Evolutionary conservation across 805 yeast species (phyloP).

Genomic region (Metschnikowia orientalis): DNA sequence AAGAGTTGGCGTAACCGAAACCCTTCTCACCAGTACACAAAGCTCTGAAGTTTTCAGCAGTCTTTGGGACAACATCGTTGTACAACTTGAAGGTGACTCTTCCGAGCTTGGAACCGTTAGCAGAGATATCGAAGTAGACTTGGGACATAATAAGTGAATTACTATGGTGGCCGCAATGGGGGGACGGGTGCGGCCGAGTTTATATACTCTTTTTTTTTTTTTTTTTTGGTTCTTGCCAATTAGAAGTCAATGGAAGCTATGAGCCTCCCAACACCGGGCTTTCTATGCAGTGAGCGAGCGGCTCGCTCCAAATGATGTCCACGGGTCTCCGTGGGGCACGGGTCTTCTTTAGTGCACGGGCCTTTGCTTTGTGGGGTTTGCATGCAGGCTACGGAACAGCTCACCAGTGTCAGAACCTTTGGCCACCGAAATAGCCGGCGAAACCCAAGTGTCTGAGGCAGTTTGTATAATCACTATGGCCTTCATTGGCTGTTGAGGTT

Average conservation of each 20-base stretch:
- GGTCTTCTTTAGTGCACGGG: neutral
- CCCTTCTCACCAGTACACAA: constrained; percentile 94
- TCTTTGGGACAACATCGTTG: constrained; percentile 91
- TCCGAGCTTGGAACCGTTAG: constrained; percentile 67
- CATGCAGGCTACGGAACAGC: neutral
- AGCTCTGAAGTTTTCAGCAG: constrained; percentile 94
- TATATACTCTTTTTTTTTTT: constrained; percentile 7
- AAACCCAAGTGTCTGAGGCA: too few relatives aligned
- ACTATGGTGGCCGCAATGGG: constrained; percentile 3
- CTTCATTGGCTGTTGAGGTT: too few relatives aligned
- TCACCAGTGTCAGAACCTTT: too few relatives aligned
- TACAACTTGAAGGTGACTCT: constrained; percentile 83
- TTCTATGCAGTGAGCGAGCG: neutral
- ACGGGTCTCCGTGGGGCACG: constrained; percentile 1
- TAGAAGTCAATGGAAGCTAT: constrained; percentile 12
- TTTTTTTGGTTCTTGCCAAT: constrained; percentile 5
- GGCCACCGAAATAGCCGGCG: too few relatives aligned
- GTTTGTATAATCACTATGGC: too few relatives aligned
- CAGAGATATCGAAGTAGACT: constrained; percentile 80
- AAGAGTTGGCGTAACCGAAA: constrained; percentile 76
- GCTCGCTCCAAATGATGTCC: neutral
- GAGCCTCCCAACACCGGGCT: neutral
- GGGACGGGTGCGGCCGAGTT: constrained; percentile 7
- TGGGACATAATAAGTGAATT: constrained; percentile 47
- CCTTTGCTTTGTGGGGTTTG: neutral